phyloP scores from a whole-genome alignment of 139 green algal genomes.

The Micractinium conductrix region DNA sequence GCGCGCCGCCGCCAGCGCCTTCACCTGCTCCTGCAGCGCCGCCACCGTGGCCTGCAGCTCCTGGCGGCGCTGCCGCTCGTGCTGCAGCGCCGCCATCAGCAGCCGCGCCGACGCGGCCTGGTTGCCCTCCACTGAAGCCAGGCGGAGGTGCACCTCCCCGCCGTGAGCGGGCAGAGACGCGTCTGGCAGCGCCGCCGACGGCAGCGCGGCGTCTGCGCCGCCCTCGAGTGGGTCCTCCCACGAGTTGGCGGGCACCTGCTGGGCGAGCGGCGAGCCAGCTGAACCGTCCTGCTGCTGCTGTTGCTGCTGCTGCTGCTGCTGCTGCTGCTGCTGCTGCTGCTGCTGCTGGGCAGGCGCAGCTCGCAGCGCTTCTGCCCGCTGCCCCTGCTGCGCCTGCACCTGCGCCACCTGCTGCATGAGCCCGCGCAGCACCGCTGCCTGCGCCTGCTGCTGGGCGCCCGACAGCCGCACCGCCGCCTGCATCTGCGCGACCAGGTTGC shows the following conservation, averaged over 20 bases:
- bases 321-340: neutral
- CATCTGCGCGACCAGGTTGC: conserved; percentile 4
- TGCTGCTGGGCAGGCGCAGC: no score
- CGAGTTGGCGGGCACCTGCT: no score
- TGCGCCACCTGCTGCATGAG: neutral
- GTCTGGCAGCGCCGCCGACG: no score
- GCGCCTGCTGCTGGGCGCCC: neutral
- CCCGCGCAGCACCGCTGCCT: neutral
- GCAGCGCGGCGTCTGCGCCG: no score
- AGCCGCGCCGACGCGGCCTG: neutral
- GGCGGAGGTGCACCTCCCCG: no score
- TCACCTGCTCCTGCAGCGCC: neutral
- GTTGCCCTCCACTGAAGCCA: no score
- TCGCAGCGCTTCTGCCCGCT: neutral
- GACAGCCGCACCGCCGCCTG: conserved; percentile 3
- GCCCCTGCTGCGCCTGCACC: neutral
- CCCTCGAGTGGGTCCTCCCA: neutral
- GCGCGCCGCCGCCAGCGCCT: no score
- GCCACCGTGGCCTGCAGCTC: neutral
- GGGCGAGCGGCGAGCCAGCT: no score
- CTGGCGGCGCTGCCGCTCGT: neutral
- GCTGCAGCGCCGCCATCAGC: neutral
- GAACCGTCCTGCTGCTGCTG: no score
- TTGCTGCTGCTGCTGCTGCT: no score
- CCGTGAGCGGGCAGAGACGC: no score